Evolutionary conservation across 179 eudicot genomes (phyloP).

Genomic region (Silene coronaria): DNA sequence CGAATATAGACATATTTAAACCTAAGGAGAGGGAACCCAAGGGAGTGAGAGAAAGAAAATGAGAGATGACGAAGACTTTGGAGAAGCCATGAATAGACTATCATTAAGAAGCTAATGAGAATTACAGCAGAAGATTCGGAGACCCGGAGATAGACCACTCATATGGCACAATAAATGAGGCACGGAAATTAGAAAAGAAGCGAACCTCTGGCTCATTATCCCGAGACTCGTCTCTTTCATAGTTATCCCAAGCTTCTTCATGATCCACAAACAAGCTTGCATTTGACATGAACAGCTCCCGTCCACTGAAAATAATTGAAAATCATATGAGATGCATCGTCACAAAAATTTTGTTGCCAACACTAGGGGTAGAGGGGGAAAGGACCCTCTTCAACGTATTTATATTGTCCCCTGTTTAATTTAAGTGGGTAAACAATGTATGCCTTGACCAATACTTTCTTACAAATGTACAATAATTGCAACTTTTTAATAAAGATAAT

Average conservation of each 20-base stretch:
- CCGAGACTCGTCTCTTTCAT: slow-evolving; percentile 59
- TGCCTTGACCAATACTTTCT: background rate
- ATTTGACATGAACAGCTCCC: slow-evolving; percentile 84
- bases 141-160: background rate
- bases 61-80: background rate
- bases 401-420: background rate
- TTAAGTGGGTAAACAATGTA: background rate
- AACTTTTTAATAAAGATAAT: too few species aligned
- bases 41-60: background rate
- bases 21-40: background rate
- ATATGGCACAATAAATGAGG: background rate
- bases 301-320: slow-evolving; percentile 57
- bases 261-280: slow-evolving; percentile 95
- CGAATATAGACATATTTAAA: background rate
- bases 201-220: slow-evolving; percentile 49
- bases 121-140: slow-evolving; percentile 1
- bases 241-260: slow-evolving; percentile 76
- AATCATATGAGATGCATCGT: slow-evolving; percentile 6
- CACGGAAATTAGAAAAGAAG: background rate
- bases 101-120: background rate
- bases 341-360: background rate
- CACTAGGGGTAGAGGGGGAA: background rate
- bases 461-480: background rate
- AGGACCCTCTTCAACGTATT: background rate
- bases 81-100: background rate